Evolutionary conservation across 441 rosid genomes (phyloP), one percentile per base, ranked within the genome.

Genomic region (Pelargonium australe): DNA sequence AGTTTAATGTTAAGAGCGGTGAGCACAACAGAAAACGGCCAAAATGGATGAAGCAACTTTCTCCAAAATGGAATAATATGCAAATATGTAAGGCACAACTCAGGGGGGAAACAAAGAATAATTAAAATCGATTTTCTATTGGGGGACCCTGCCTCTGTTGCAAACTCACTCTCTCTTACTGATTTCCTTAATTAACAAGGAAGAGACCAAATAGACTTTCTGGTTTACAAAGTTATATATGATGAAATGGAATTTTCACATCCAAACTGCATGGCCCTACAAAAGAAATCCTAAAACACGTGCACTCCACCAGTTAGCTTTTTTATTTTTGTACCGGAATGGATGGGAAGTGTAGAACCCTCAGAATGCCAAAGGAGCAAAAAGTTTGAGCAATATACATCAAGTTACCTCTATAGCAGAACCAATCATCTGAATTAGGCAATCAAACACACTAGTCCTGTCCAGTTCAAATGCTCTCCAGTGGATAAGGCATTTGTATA

Each of bases 391-490:
- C 28, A 31, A 60, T 60, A 31, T 23, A 60, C 57, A 63, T 76
- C 49, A 73, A 78, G 67, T 78, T 73, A 89, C 99, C 98, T 88
- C 97, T 70, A 92, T 79, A 40, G 92, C 93, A 64, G 93, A 84
- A 75, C 94, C 96, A 84, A 90, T 84, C 76, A 84, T 58, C 79
- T 85, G 91, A 81, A 95, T 90, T 71, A 95, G 89, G 57, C 89
- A 91, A 78, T 95, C 98, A 80, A 95, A 95, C 66, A 92, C 82
- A 68, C 87, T 92, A 67, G 99, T 92, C 81, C 82, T 95, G 72
- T 92, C 98, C 55, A 89, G 92, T 80, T 92, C 98, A 72, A 95
- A 87, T 72, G 83, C 75, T 85, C 75, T 89, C 98, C 99, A 95
- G 69, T 87, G 86, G 67, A 89, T 75, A 75, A 95, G 96, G 80